Evolutionary conservation across 148 eudicot species (phyloP).

Genomic region (Amaranthus hypochondriacus): DNA sequence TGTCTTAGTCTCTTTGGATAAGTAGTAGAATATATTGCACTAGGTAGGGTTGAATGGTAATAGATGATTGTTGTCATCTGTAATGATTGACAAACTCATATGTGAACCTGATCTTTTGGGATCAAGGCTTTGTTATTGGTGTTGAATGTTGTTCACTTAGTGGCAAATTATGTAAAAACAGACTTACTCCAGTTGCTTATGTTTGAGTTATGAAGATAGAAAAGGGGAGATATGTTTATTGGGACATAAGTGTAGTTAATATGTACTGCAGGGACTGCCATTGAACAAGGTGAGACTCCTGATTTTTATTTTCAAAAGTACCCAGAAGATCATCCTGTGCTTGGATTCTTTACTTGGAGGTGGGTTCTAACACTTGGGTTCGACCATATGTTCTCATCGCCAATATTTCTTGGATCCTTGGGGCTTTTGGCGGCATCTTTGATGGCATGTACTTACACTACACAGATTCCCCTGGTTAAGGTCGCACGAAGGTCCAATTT

Average conservation of each 20-base stretch:
- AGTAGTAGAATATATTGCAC: too few species aligned
- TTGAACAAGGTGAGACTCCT: constrained; percentile 91
- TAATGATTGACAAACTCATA: too few species aligned
- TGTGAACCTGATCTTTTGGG: too few species aligned
- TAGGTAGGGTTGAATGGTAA: too few species aligned
- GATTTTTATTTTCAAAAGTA: constrained; percentile 74
- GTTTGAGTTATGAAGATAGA: not conserved
- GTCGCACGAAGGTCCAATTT: constrained; percentile 84
- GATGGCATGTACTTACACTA: constrained; percentile 96
- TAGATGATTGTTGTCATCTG: too few species aligned
- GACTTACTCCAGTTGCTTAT: too few species aligned
- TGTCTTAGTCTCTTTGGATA: not conserved
- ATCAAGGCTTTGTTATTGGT: too few species aligned
- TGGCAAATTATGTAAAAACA: too few species aligned
- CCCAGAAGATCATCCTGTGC: constrained; percentile 80
- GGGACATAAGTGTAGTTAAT: not conserved
- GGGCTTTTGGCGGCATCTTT: constrained; percentile 75
- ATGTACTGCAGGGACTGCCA: constrained; percentile 56
- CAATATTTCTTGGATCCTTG: constrained; percentile 66
- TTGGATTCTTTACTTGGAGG: constrained; percentile 89
- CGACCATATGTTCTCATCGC: constrained; percentile 96
- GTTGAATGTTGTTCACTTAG: not conserved
- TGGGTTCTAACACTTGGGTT: constrained; percentile 82
- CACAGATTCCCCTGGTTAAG: constrained; percentile 91
- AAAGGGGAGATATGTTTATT: not conserved